A percentile compares a stretch with the other conserved stretches of the same genome.
phyloP scores from a whole-genome alignment of 257 asterid genomes.

The Ocimum tenuiflorum region DNA sequence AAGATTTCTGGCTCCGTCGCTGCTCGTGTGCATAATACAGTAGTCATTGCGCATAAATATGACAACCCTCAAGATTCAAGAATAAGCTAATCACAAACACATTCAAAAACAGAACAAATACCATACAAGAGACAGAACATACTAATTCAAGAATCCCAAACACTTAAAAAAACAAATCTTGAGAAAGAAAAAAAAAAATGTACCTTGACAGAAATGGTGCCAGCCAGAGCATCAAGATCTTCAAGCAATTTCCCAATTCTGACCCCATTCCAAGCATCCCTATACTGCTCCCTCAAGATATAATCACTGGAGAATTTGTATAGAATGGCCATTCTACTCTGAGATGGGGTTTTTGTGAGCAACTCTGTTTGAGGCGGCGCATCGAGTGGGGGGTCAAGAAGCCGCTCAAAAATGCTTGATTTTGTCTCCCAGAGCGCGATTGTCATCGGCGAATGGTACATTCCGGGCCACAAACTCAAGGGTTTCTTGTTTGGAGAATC shows the following conservation, averaged over 20 bases:
- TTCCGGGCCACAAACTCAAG: conserved; percentile 84
- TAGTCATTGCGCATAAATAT: neutral
- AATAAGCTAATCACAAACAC: neutral
- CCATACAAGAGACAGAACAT: neutral
- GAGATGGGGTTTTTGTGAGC: conserved; percentile 53
- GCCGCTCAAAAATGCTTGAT: conserved; percentile 69
- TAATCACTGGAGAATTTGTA: conserved; percentile 67
- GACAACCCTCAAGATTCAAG: neutral
- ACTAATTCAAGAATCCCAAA: neutral
- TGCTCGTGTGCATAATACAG: neutral
- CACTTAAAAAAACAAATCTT: neutral
- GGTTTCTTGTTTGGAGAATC: conserved; percentile 46
- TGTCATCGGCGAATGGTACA: conserved; percentile 92
- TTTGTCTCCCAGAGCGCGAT: conserved; percentile 79
- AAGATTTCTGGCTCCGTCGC: too few relatives aligned
- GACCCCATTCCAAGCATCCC: conserved; percentile 96
- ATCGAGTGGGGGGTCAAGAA: conserved; percentile 87
- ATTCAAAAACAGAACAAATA: neutral
- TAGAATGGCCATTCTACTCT: conserved; percentile 55
- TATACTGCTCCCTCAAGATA: conserved; percentile 79
- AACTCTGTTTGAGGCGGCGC: conserved; percentile 83
- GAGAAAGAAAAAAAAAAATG: neutral
- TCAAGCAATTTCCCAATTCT: conserved; percentile 91
- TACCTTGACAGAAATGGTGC: conserved; percentile 86
- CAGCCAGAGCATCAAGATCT: conserved; percentile 97